phyloP scores from a whole-genome alignment of 1,139 yeast genomes.

The Saccharomyces hybrid region DNA sequence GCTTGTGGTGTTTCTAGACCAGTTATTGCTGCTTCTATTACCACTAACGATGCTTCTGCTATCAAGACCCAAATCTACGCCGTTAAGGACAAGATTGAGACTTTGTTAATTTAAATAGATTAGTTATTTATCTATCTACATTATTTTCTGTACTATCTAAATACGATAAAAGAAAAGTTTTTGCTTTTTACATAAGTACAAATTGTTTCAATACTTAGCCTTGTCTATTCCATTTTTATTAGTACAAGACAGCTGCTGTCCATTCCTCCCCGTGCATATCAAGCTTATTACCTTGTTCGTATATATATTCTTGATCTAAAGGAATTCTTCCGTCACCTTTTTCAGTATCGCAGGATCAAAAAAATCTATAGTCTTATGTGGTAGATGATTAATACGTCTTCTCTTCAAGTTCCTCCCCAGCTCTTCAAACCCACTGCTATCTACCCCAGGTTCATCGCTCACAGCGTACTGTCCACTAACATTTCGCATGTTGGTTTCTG shows the following conservation, averaged over 20 bases:
- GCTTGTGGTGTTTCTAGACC: conserved; percentile 99
- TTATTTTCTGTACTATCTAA: background rate
- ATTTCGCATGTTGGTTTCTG: background rate
- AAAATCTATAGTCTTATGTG: background rate
- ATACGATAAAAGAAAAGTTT: background rate
- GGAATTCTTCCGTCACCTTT: background rate
- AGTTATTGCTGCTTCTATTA: conserved; percentile 96
- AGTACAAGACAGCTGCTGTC: background rate
- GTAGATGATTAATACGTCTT: background rate
- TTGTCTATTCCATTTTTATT: background rate
- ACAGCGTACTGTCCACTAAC: background rate
- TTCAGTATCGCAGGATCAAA: background rate
- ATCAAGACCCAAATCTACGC: conserved; percentile 94
- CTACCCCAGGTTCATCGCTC: background rate
- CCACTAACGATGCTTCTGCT: conserved; percentile 97
- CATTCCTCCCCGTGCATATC: background rate
- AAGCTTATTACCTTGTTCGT: background rate
- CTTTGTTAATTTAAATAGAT: conserved; percentile 69
- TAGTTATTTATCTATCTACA: background rate
- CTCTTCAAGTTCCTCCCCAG: background rate
- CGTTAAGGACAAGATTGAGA: conserved; percentile 98
- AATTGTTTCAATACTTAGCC: background rate
- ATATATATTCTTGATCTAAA: background rate
- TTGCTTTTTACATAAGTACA: background rate
- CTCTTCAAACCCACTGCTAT: background rate